A percentile compares a stretch with the other conserved stretches of the same genome.
phyloP scores from a whole-genome alignment of 108 stramenopile species.

The Nannochloropsis salina region DNA sequence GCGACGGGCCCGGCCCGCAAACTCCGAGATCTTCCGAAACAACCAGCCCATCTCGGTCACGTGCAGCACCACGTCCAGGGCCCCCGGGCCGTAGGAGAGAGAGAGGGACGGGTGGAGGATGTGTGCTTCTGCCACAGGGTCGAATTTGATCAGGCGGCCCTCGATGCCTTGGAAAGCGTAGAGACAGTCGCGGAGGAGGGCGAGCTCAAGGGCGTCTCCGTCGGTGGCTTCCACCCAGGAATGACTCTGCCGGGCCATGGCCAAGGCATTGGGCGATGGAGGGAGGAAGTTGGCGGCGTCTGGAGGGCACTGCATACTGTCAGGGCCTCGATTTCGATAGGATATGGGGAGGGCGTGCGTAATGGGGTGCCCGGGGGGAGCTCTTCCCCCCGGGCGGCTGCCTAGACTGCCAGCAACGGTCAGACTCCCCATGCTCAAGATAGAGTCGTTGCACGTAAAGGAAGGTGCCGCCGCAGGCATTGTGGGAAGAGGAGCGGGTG shows the following conservation, averaged over 20 bases:
- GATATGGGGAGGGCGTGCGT: not conserved
- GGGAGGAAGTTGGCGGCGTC: not conserved
- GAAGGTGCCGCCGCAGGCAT: not conserved
- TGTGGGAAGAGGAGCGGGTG: not conserved
- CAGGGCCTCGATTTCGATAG: not conserved
- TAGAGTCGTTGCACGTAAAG: not conserved
- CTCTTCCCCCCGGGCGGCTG: too few species aligned
- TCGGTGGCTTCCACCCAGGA: not conserved
- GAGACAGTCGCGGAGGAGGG: constrained; percentile 38
- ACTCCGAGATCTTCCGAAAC: not conserved
- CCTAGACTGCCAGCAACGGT: too few species aligned
- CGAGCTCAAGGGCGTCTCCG: constrained; percentile 26
- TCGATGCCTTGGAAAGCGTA: constrained; percentile 48
- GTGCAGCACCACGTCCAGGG: constrained; percentile 13
- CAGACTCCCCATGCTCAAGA: not conserved
- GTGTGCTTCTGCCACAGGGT: constrained; percentile 24
- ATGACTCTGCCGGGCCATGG: not conserved
- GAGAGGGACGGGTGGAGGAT: constrained; percentile 26
- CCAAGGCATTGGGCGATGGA: not conserved
- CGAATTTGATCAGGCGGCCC: constrained; percentile 37
- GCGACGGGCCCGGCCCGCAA: not conserved
- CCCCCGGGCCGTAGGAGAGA: not conserved
- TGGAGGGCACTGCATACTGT: not conserved
- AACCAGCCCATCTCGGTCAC: constrained; percentile 20
- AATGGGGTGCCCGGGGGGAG: not conserved